Evolutionary conservation across 129 eudicot genomes (phyloP), one percentile per base, ranked within the genome.

Genomic region (Silybum marianum): DNA sequence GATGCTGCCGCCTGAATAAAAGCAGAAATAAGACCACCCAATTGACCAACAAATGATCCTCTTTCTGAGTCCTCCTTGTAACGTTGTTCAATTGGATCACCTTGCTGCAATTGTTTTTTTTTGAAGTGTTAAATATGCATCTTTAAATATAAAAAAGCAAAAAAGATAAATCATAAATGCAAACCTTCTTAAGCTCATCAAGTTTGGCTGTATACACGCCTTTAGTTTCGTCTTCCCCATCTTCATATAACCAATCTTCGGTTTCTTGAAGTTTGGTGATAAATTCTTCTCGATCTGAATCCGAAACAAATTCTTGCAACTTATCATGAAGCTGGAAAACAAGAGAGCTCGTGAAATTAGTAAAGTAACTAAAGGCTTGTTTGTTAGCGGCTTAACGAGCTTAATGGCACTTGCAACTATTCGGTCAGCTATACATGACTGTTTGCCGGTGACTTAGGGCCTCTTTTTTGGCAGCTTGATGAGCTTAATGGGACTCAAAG

Each of bases 221-320:
- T 79, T 90, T 92, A 4, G 97, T 95, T 82, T 95, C 98, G 72
- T 95, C 98, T 83, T 95, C 98, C 1, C 98, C 98, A 19, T 92
- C 98, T 87, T 92, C 98, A 82, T 95, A 95, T 87, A 95, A 85
- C 98, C 98, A 95, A 74, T 95, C 98, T 88, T 95, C 98, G 24
- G 89, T 91, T 77, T 90, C 88, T 78, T 95, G 98, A 79, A 95
- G 98, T 72, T 74, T 85, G 58, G 86, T 79, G 62, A 85, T 78
- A 40, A 95, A 86, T 72, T 76, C 93, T 28, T 93, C 98, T 71
- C 81, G 91, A 68, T 91, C 98, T n/a, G 93, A 60, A 3, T 81
- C 97, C 22, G 90, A 84, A n/a, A 91, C 93, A 70, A 89, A 93
- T 66, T 89, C 96, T 1, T 86, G 90, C 84, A 86, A 85, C 78